Base-by-base conservation (phyloP, 208 protist genomes). In the Trypanosoma scelopori region DNA sequence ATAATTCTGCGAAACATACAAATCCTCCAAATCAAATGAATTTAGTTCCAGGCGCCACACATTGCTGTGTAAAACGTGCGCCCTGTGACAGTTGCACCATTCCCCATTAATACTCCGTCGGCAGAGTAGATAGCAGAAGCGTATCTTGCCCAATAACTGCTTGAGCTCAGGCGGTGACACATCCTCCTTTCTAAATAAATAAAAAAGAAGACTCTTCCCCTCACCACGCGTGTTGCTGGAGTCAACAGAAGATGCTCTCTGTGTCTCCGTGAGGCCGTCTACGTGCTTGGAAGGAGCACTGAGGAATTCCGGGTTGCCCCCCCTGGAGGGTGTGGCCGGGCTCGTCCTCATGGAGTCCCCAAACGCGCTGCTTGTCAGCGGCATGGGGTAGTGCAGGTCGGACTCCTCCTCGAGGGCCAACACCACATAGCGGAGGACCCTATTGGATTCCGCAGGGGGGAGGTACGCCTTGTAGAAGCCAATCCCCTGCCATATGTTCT, bases 391-490 rank as follows among this genome's bases (percentile, higher is more conserved):
- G 6, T 11, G 16, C 22, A 0, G 0, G 25, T 27, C 7, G 3
- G 13, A 1, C 0, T 3, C 51, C 1, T 68, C 53, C 18, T 67
- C 56, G 28, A 75, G 46, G 0, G 76, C 82, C 4, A 94, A 59
- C 5, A 94, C 71, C 15, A 88, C 82, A 47, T 85, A 94, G 4
- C 64, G 73, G 46, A 72, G 55, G 5, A 69, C 76, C 25, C 71
- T 76, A 6, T 66, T 46, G 1, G 78, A 59, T 18, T 91, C 84
- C 22, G 76, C 74, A 41, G 69, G 41, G 0, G 84, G 88, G 0
- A 94, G 74, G 49, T 87, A 94, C 9, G 84, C 82, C 66, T 84
- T 87, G 74, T 94, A 94, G 55, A 89, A 94, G 4, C 58, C 57
- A 25, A 82, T 68, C 0, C 68, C 55, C 18, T 70, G 60, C 74